Percentiles rank a stretch among this genome's conserved stretches.
phyloP scores from a whole-genome alignment of 2,329 filamentous ascomycete genomes.

The Fusarium luffae region DNA sequence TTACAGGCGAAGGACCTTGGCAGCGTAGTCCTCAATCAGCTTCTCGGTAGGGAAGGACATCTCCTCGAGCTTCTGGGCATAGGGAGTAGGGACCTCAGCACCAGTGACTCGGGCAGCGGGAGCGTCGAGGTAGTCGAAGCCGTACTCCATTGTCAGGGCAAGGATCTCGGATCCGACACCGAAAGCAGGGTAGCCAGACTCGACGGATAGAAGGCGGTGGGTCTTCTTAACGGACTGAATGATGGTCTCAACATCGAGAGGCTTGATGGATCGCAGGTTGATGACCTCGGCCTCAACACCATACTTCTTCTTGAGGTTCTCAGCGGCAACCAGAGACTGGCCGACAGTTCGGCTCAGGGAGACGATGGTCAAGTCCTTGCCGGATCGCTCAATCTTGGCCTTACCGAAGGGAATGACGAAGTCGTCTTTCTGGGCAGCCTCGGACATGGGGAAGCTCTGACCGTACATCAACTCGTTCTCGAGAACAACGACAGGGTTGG shows the following conservation, averaged over 20 bases:
- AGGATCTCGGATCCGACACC: constrained; percentile 94
- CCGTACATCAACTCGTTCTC: constrained; percentile 95
- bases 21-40: constrained; percentile 87
- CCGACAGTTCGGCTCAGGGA: constrained; percentile 95
- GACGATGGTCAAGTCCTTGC: constrained; percentile 96
- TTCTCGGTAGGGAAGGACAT: constrained; percentile 93
- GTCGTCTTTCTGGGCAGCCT: constrained; percentile 93
- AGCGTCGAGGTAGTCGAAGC: constrained; percentile 95
- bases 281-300: constrained; percentile 96
- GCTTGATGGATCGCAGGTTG: constrained; percentile 98
- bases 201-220: constrained; percentile 86
- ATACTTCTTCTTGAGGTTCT: constrained; percentile 94
- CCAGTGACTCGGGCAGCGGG: constrained; percentile 95
- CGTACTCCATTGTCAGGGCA: constrained; percentile 96
- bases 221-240: constrained; percentile 99
- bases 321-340: constrained; percentile 87
- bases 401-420: constrained; percentile 98
- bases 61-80: constrained; percentile 91
- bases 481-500: constrained; percentile 93
- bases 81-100: constrained; percentile 96
- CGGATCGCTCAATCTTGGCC: constrained; percentile 96
- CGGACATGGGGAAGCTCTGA: constrained; percentile 95
- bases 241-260: constrained; percentile 93
- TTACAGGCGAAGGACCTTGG: constrained; percentile 86
- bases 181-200: constrained; percentile 96